These are phyloP conservation scores for Cryoendolithus antarcticus DNA, from an alignment of 2,329 filamentous ascomycete species.

Conservation along the genomic window DNA sequence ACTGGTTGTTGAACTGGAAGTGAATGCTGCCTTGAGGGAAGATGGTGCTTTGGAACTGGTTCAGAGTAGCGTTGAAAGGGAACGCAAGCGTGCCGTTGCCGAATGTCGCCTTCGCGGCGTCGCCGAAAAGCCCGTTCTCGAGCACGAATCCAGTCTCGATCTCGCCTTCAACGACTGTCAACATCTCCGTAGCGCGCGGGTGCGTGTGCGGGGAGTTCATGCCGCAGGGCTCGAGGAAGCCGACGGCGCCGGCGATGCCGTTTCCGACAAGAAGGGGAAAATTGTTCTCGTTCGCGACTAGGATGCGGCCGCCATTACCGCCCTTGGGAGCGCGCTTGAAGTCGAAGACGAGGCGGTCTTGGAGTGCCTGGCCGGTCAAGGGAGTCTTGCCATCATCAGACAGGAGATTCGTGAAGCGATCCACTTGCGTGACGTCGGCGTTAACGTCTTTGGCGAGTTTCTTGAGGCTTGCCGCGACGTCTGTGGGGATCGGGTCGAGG, in stretches of 20 bases:
- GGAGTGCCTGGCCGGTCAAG: slow-evolving; percentile 20
- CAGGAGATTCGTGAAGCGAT: slow-evolving; percentile 27
- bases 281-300: slow-evolving; percentile 23
- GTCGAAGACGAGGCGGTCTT: slow-evolving; percentile 49
- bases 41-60: slow-evolving; percentile 33
- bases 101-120: slow-evolving; percentile 12
- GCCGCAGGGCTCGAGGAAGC: slow-evolving; percentile 30
- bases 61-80: slow-evolving; percentile 29
- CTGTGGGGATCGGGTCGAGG: slow-evolving; percentile 4
- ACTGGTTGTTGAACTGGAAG: slow-evolving; percentile 37
- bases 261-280: slow-evolving; percentile 28
- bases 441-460: slow-evolving; percentile 15
- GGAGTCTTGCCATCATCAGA: slow-evolving; percentile 19
- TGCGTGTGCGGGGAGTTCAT: slow-evolving; percentile 38
- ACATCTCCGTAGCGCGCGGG: slow-evolving; percentile 37
- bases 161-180: slow-evolving; percentile 27
- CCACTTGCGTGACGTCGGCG: slow-evolving; percentile 25
- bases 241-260: slow-evolving; percentile 27
- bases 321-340: slow-evolving; percentile 30
- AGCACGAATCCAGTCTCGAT: slow-evolving; percentile 35
- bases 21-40: slow-evolving; percentile 37
- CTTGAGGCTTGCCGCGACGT: slow-evolving; percentile 6
- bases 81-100: slow-evolving; percentile 11
- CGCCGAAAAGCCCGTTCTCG: slow-evolving; percentile 31
- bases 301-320: slow-evolving; percentile 8